Percentiles rank a stretch among this genome's conserved stretches.
These are phyloP conservation scores for Auricularia cornea DNA, from an alignment of 768 basidiomycete genomes.

Conservation along the genomic window DNA sequence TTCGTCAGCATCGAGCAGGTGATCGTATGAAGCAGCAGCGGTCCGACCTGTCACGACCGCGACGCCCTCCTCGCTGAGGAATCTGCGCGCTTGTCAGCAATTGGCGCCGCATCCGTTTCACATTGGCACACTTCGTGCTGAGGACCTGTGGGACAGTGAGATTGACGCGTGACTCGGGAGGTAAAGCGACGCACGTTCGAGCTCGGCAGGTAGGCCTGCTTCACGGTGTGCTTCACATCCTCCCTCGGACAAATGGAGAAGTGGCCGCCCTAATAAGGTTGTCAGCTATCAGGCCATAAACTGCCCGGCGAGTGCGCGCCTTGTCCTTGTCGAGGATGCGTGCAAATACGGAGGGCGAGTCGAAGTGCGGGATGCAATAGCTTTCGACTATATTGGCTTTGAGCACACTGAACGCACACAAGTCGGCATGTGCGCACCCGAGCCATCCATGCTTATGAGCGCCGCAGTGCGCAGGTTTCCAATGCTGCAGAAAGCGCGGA, in stretches of 20 bases:
- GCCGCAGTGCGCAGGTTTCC: slow-evolving; percentile 81
- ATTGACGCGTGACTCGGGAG: too few relatives aligned
- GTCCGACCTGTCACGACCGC: slow-evolving; percentile 76
- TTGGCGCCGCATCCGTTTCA: neutral
- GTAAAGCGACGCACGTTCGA: slow-evolving; percentile 50
- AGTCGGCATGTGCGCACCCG: slow-evolving; percentile 36
- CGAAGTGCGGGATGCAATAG: slow-evolving; percentile 89
- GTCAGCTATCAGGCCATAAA: neutral
- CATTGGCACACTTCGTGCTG: slow-evolving; percentile 58
- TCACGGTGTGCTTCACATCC: slow-evolving; percentile 55
- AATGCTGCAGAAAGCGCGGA: slow-evolving; percentile 40
- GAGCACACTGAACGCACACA: neutral
- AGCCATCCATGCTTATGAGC: slow-evolving; percentile 74
- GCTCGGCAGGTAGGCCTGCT: slow-evolving; percentile 76
- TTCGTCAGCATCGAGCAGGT: slow-evolving; percentile 5
- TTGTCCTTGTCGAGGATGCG: slow-evolving; percentile 83
- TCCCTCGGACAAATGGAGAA: slow-evolving; percentile 68
- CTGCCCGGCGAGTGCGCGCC: slow-evolving; percentile 17
- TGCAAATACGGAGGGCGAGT: slow-evolving; percentile 88
- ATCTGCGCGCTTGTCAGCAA: slow-evolving; percentile 28
- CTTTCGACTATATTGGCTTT: slow-evolving; percentile 56
- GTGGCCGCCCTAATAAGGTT: slow-evolving; percentile 61
- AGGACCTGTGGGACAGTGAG: slow-evolving; percentile 43
- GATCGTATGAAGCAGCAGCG: too few relatives aligned
- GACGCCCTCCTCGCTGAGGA: slow-evolving; percentile 82